phyloP scores from a whole-genome alignment of 2,329 filamentous ascomycete genomes.

The Trichoderma polysporum region DNA sequence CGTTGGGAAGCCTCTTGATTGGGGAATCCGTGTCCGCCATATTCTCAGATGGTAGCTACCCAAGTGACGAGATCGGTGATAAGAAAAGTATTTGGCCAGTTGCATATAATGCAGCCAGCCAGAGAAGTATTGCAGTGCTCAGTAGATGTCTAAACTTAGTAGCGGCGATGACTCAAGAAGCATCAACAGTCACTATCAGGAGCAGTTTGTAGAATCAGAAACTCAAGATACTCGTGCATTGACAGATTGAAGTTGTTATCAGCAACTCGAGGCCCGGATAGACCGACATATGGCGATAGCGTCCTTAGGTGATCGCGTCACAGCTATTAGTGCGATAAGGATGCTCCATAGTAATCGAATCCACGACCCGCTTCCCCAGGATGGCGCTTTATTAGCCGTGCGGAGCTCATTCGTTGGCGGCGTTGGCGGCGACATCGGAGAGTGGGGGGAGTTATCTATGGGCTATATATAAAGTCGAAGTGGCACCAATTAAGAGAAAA shows the following conservation, averaged over 20 bases:
- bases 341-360: neutral
- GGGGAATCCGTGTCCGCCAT: conserved; percentile 2
- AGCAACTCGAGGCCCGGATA: neutral
- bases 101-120: neutral
- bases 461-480: neutral
- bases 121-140: neutral
- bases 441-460: neutral
- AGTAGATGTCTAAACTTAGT: neutral
- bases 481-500: neutral
- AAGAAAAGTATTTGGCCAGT: neutral
- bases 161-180: too few species aligned
- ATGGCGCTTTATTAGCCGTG: neutral
- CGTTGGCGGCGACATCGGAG: neutral
- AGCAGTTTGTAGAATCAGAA: neutral
- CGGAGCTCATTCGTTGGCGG: neutral
- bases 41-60: neutral
- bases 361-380: conserved; percentile 12
- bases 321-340: neutral
- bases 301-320: neutral
- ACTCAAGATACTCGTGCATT: neutral
- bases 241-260: neutral
- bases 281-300: conserved; percentile 1
- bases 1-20: conserved; percentile 11
- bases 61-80: too few species aligned
- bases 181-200: neutral